A percentile compares a stretch with the other conserved stretches of the same genome.
These are phyloP conservation scores for Lasiodiplodia hormozganensis DNA, from an alignment of 2,329 filamentous ascomycete genomes.

Conservation along the genomic window DNA sequence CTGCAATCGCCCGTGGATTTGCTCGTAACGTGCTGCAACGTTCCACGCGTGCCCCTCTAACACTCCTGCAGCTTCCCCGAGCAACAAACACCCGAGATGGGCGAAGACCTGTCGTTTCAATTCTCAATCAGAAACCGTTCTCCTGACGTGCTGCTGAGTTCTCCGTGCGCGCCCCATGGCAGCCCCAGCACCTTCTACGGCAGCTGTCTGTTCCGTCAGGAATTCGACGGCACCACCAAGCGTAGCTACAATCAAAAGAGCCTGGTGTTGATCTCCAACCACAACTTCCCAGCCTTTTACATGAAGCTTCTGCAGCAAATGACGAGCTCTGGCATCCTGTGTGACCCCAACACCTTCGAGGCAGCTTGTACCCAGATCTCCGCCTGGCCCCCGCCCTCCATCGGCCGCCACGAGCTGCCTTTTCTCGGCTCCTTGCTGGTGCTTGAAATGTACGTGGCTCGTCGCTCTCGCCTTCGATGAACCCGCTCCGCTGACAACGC, in stretches of 20 bases:
- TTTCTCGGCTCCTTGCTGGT: conserved; percentile 48
- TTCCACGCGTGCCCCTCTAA: not conserved
- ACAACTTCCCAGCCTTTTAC: conserved; percentile 49
- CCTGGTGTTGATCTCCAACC: conserved; percentile 49
- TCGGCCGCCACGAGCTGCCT: conserved; percentile 47
- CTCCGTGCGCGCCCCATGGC: conserved; percentile 48
- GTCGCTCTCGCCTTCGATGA: not conserved
- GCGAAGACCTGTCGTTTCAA: conserved; percentile 48
- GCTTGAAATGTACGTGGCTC: conserved; percentile 43
- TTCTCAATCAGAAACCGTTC: conserved; percentile 51
- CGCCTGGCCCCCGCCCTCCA: conserved; percentile 44
- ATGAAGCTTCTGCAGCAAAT: conserved; percentile 44
- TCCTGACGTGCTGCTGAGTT: conserved; percentile 63
- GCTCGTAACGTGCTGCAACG: not conserved
- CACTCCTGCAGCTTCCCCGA: conserved; percentile 46
- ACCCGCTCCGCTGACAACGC: conserved; percentile 9
- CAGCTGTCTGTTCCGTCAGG: conserved; percentile 50
- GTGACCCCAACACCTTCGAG: conserved; percentile 48
- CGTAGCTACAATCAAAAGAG: conserved; percentile 51
- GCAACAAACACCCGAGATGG: conserved; percentile 50
- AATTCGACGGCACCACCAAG: conserved; percentile 50
- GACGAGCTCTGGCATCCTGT: conserved; percentile 46
- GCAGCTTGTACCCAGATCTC: conserved; percentile 47
- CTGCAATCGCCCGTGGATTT: not conserved
- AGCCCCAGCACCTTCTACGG: conserved; percentile 46